Base-by-base conservation (phyloP, 2,329 filamentous ascomycete species). In the Colletotrichum liriopes region DNA sequence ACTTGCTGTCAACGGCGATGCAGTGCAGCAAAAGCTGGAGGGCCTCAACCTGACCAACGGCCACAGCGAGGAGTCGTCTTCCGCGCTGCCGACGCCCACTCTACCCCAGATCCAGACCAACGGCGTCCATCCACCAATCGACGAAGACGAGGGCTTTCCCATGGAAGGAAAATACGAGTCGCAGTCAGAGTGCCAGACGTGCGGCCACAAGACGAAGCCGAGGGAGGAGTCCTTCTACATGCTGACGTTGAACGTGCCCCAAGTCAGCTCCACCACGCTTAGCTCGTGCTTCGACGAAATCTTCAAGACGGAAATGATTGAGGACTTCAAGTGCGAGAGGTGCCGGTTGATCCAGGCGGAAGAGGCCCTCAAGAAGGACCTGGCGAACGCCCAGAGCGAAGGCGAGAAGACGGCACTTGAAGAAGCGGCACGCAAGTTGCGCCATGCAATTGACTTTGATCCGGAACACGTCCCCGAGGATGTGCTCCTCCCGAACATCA, bases 261-360 rank as follows among this genome's bases (percentile, higher is more conserved):
- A 96, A 80, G 90, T 92, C 73, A 91, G 88, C 62, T 93, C 94
- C 2, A 95, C 95, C 0, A 93, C 94, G 0, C 87, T 99, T 20
- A 95, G 93, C 78, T 88, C 91, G 11, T 99, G 96, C 81, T 96
- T 99, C 77, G 96, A 99, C 78, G 93, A 93, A 51, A 92, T 98
- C 82, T 92, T 99, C 76, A 98, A 98, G 83, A 94, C 94, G 0
- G 96, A 99, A 81, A 93, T 95, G 80, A 98, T 99, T 75, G 96
- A 98, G 74, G 96, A 98, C 80, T 99, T 97, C 86, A 95, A 94
- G 76, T 99, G 96, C 84, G 96, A 98, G 77, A 93, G 92, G 82
- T 99, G 96, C 79, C 91, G 95, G 29, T 86, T 99, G n/a, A 83
- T 94, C 54, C 93, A 98, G 80, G 95, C 95, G 5, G 84, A 94